phyloP scores from a whole-genome alignment of 371 early-diverging fungal genomes.

The Phascolomyces articulosus region DNA sequence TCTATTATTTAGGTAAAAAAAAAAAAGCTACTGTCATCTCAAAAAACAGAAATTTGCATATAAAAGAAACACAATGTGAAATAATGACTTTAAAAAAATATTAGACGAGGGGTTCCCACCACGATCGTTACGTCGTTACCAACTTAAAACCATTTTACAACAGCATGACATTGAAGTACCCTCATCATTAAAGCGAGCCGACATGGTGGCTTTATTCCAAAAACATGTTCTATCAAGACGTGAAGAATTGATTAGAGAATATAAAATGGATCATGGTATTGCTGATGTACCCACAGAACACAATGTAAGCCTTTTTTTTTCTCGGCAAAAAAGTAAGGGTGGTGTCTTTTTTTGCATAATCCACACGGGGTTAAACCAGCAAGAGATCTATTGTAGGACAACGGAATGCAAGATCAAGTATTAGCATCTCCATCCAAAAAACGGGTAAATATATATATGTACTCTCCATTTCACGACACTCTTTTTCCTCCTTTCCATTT shows the following conservation, averaged over 20 bases:
- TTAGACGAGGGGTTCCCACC: constrained; percentile 18
- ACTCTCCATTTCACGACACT: too few species aligned
- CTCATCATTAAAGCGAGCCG: neutral
- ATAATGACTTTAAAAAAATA: too few species aligned
- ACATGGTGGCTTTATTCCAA: constrained; percentile 14
- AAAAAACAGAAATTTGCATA: too few species aligned
- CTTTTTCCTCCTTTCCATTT: too few species aligned
- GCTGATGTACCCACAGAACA: neutral
- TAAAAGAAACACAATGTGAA: too few species aligned
- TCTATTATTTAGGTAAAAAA: constrained; percentile 22
- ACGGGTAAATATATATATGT: too few species aligned
- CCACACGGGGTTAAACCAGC: too few species aligned
- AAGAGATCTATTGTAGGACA: too few species aligned
- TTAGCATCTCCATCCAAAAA: too few species aligned
- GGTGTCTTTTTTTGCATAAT: too few species aligned
- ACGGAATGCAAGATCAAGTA: too few species aligned
- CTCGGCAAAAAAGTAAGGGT: neutral
- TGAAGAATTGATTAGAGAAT: constrained; percentile 8
- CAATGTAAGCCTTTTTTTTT: neutral
- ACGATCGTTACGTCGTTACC: constrained; percentile 13
- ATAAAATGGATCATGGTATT: neutral
- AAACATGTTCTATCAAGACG: constrained; percentile 4
- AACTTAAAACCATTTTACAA: constrained; percentile 19
- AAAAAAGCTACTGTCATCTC: too few species aligned
- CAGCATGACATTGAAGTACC: constrained; percentile 2